Conservation (phyloP, 2,329 filamentous ascomycete genomes). For the Penicillium verrucosum region DNA sequence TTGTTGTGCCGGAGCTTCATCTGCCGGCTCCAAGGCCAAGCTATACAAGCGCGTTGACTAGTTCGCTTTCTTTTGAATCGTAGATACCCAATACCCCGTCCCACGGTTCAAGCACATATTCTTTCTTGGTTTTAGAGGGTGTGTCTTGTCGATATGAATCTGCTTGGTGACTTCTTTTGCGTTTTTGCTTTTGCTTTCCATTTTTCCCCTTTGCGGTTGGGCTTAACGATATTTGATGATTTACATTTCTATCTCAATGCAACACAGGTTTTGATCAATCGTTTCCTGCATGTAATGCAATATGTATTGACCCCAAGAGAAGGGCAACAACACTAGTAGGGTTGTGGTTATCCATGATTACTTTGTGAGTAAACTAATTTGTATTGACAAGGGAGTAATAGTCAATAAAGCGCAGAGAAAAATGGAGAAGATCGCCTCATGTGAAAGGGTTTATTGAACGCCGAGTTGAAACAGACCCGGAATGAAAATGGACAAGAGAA, state of each 20-base stretch:
- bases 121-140: neutral
- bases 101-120: neutral
- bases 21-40: constrained; percentile 28
- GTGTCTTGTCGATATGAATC: neutral
- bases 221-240: neutral
- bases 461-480: neutral
- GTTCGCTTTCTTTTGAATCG: neutral
- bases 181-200: neutral
- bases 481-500: neutral
- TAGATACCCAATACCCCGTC: constrained; percentile 3
- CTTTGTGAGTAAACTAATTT: neutral
- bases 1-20: constrained; percentile 18
- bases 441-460: neutral
- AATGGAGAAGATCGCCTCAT: neutral
- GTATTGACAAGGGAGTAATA: neutral
- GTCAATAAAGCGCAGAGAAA: neutral
- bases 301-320: neutral
- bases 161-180: neutral
- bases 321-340: neutral
- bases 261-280: neutral
- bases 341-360: neutral
- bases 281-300: neutral
- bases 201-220: neutral
- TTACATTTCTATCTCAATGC: neutral
- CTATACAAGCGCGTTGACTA: constrained; percentile 32